Evolutionary conservation across 352 stramenopile genomes (phyloP).

Genomic region (Elongisporangium prolatum): DNA sequence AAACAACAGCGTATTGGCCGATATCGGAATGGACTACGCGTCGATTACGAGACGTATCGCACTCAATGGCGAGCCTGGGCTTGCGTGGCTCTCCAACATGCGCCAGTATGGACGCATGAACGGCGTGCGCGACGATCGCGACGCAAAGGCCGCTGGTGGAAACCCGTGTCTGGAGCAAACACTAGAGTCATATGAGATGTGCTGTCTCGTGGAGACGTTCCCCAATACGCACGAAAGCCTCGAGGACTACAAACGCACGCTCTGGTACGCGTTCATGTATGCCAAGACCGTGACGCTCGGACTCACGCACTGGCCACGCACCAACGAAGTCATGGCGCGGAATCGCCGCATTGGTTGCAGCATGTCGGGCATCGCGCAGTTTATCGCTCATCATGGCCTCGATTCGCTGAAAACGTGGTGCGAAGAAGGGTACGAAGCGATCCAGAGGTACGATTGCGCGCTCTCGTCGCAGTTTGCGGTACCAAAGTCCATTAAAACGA

Average conservation of each 20-base stretch:
- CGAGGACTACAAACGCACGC: conserved; percentile 87
- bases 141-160: conserved; percentile 75
- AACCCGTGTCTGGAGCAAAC: conserved; percentile 93
- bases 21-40: conserved; percentile 91
- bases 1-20: conserved; percentile 93
- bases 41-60: conserved; percentile 82
- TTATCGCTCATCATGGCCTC: conserved; percentile 74
- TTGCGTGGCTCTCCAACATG: conserved; percentile 96
- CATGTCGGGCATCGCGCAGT: conserved; percentile 93
- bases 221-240: conserved; percentile 78
- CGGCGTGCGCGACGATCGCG: conserved; percentile 73
- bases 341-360: conserved; percentile 91
- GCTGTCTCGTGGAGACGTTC: conserved; percentile 94
- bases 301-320: conserved; percentile 88
- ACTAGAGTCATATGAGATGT: conserved; percentile 93
- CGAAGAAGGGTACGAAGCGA: conserved; percentile 74
- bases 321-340: conserved; percentile 90
- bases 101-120: conserved; percentile 87
- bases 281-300: conserved; percentile 94
- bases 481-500: conserved; percentile 91
- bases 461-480: conserved; percentile 77
- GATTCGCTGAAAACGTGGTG: conserved; percentile 86
- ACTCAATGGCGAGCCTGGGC: conserved; percentile 89
- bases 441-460: conserved; percentile 67
- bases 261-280: conserved; percentile 89